A percentile compares a stretch with the other conserved stretches of the same genome.
Evolutionary conservation across 225 moss, liverwort and hornwort genomes (phyloP).

Genomic region (Asterella californica): DNA sequence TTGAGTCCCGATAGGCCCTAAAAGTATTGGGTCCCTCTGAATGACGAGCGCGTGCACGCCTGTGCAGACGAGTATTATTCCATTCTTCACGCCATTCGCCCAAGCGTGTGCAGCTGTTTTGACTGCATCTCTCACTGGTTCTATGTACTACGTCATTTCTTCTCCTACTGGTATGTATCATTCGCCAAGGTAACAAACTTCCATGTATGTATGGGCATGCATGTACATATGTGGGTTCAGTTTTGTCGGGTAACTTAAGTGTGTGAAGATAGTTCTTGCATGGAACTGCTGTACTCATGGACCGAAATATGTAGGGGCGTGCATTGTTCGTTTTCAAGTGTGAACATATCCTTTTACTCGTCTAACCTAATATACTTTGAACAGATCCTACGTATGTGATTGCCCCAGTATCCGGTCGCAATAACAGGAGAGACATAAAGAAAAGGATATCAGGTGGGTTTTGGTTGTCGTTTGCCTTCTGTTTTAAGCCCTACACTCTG

Average conservation of each 20-base stretch:
- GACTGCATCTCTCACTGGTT: constrained; percentile 82
- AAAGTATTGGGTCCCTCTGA: neutral
- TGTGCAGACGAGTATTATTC: constrained; percentile 68
- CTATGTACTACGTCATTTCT: constrained; percentile 93
- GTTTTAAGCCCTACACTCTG: too few species aligned
- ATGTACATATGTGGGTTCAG: too few species aligned
- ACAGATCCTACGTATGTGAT: constrained; percentile 90
- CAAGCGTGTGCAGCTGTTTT: constrained; percentile 87
- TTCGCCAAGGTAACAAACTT: neutral
- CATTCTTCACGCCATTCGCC: constrained; percentile 80
- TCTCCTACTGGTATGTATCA: constrained; percentile 59
- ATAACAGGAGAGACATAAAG: constrained; percentile 67
- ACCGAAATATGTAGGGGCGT: neutral
- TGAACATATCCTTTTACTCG: neutral
- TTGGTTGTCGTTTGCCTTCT: neutral
- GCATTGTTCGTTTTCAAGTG: neutral
- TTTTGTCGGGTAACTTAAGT: too few species aligned
- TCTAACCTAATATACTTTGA: neutral
- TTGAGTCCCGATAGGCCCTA: neutral
- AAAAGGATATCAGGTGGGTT: constrained; percentile 59
- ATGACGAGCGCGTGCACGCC: neutral
- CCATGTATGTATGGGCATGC: too few species aligned
- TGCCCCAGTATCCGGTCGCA: constrained; percentile 62
- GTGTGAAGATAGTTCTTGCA: too few species aligned
- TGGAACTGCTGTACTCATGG: neutral